Evolutionary conservation across 306 rosid species (phyloP).

Genomic region (Chamaecrista fasciculata): DNA sequence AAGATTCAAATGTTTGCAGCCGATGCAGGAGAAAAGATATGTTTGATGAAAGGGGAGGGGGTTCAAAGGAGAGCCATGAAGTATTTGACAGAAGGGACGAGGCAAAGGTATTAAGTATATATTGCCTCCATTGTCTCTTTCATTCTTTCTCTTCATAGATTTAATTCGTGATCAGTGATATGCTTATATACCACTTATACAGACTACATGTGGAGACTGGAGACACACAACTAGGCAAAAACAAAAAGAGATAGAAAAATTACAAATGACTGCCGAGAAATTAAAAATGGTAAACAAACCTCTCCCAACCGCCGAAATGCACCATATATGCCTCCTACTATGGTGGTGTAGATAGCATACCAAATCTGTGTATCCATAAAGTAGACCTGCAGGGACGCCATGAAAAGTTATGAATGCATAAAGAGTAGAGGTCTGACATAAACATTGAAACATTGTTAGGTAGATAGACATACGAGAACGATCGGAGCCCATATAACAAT

Average conservation of each 20-base stretch:
- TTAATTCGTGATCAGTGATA: neutral
- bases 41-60: neutral
- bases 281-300: slow-evolving; percentile 55
- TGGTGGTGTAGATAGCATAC: slow-evolving; percentile 94
- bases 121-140: neutral
- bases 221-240: neutral
- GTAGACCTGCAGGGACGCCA: slow-evolving; percentile 64
- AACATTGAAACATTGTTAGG: slow-evolving; percentile 17
- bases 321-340: slow-evolving; percentile 91
- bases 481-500: slow-evolving; percentile 88
- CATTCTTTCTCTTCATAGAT: neutral
- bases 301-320: slow-evolving; percentile 97
- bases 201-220: neutral
- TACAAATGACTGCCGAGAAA: neutral
- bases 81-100: neutral
- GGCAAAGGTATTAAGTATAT: neutral
- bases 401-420: neutral
- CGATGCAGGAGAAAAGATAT: slow-evolving; percentile 2
- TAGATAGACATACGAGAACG: slow-evolving; percentile 68
- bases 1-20: slow-evolving; percentile 29
- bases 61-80: neutral
- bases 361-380: slow-evolving; percentile 99
- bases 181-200: neutral
- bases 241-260: neutral
- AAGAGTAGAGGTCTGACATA: slow-evolving; percentile 20